These are phyloP conservation scores for Alternaria consortialis DNA, from an alignment of 2,329 filamentous ascomycete species.

Conservation along the genomic window DNA sequence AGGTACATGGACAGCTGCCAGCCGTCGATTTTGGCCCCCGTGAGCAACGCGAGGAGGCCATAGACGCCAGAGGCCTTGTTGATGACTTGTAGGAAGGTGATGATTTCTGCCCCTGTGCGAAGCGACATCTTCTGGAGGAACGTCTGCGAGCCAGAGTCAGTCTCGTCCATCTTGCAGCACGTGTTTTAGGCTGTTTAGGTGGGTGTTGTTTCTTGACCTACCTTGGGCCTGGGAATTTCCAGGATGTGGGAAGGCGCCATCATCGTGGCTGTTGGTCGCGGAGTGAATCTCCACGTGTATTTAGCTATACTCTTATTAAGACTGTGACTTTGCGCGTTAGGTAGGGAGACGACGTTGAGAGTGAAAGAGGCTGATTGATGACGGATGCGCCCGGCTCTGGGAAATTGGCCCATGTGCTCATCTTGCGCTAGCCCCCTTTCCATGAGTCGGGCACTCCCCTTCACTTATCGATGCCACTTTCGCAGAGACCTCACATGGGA, in stretches of 20 bases:
- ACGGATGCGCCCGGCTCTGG: constrained; percentile 31
- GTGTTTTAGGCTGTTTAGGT: not conserved
- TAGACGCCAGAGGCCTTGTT: constrained; percentile 94
- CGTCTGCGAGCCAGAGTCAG: constrained; percentile 62
- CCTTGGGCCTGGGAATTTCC: constrained; percentile 51
- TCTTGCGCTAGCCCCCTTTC: constrained; percentile 25
- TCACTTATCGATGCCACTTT: not conserved
- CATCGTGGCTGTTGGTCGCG: constrained; percentile 25
- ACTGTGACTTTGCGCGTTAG: constrained; percentile 18
- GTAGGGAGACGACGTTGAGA: constrained; percentile 8
- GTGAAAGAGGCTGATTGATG: constrained; percentile 16
- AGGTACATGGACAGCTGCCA: constrained; percentile 92
- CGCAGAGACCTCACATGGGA: not conserved
- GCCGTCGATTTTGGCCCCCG: constrained; percentile 81
- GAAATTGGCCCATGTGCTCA: constrained; percentile 27
- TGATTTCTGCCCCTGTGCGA: constrained; percentile 84
- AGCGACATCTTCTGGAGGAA: constrained; percentile 88
- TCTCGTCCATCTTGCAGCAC: constrained; percentile 4
- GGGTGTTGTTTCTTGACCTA: constrained; percentile 31
- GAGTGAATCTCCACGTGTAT: constrained; percentile 4
- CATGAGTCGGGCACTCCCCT: not conserved
- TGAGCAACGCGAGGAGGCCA: constrained; percentile 86
- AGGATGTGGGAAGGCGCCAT: constrained; percentile 47
- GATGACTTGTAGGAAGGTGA: constrained; percentile 82
- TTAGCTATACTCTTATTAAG: constrained; percentile 29